Base-by-base conservation (phyloP, 345 rosid species). In the Raphanus raphanistrum region DNA sequence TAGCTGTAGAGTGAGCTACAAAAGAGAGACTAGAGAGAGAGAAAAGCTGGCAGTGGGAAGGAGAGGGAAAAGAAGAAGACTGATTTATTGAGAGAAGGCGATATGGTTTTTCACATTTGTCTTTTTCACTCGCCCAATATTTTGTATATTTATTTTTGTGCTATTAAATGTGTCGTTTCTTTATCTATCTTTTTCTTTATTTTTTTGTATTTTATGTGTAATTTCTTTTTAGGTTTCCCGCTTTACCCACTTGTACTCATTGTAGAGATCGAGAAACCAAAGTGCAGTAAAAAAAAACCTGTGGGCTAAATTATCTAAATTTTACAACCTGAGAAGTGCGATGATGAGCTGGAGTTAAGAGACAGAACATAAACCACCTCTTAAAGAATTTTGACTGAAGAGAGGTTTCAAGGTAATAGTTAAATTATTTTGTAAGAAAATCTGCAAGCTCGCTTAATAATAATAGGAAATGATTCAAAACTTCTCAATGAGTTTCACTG, bases 101-200 rank as follows among this genome's bases (percentile, higher is more conserved):
- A 80, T 79, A 66, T 61, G 85, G 89, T 81, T 82, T 50, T 80
- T 86, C 85, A 83, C 80, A 84, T 85, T 84, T 85, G 89, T 83
- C 87, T 79, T 87, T 80, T 55, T 83, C 80, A 54, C 84, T 83
- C 36, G 3, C 58, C 0, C 73, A 5, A 72, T 61, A 68, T 68
- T 2, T 57, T 64, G 2, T 32, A 35, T 68, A 17, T 62, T 31
- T 29, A 2, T 38, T 60, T 52, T 48, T 8, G 1, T 67, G 28
- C 67, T 67, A 78, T 60, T 66, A 33, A 72, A 66, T 72, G 54
- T 16, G 21, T 9, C 4, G 6, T 60, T 79, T 45, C n/a, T 41
- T 76, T 48, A 54, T 4, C 4, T 50, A 8, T 15, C 31, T 32
- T 29, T 0, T n/a, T 50, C 32, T 9, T 4, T 8, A 9, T 2